Percentiles rank a stretch among this genome's conserved stretches.
These are phyloP conservation scores for Dipteronia sinensis DNA, from an alignment of 345 rosid species.

Conservation along the genomic window DNA sequence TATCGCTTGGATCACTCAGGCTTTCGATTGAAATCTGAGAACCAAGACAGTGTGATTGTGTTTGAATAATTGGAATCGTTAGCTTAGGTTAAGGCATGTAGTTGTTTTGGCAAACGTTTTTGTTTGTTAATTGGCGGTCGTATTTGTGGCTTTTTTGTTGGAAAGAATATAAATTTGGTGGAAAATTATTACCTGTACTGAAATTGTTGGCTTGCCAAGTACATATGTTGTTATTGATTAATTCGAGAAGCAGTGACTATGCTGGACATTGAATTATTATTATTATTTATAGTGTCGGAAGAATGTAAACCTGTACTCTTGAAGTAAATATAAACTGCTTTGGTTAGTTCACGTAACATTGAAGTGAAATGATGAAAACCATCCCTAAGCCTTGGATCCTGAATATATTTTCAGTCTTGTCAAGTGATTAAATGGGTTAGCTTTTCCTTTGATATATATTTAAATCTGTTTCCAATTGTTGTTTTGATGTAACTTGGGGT, in stretches of 20 bases:
- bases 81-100: background rate
- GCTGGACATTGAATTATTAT: background rate
- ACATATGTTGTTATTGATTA: background rate
- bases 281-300: background rate
- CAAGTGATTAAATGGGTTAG: background rate
- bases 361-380: background rate
- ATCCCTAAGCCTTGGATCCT: background rate
- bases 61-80: background rate
- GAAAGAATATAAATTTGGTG: background rate
- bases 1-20: background rate
- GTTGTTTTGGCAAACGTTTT: background rate
- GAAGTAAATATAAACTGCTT: background rate
- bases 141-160: background rate
- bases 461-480: background rate
- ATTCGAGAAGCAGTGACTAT: background rate
- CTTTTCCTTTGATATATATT: too few species aligned
- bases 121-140: too few species aligned
- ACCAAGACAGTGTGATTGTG: background rate
- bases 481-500: conserved; percentile 7
- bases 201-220: background rate
- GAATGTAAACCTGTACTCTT: background rate
- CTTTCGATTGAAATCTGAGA: background rate
- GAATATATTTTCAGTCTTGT: background rate
- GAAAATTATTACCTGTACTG: background rate
- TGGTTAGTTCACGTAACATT: background rate